phyloP scores from a whole-genome alignment of 306 rosid species.

The Vigna angularis region DNA sequence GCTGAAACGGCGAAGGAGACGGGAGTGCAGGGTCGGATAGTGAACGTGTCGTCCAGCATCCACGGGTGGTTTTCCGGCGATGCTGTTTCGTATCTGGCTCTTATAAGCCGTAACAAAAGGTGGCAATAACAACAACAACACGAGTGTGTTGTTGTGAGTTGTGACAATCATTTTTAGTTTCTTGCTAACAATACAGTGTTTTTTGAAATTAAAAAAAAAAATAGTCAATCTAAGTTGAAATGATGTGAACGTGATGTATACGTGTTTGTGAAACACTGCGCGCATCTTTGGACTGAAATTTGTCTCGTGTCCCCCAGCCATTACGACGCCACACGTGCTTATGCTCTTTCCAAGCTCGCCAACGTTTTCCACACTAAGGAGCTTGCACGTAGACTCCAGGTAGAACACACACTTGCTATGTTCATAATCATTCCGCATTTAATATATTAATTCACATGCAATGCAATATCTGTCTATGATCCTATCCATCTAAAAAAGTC shows the following conservation, averaged over 20 bases:
- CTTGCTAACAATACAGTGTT: not conserved
- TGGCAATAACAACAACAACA: constrained; percentile 12
- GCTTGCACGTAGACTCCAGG: constrained; percentile 81
- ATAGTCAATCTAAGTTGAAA: not conserved
- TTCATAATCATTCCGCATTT: not conserved
- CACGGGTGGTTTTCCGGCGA: constrained; percentile 91
- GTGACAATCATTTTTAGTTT: constrained; percentile 2
- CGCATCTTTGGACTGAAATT: constrained; percentile 29
- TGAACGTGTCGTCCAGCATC: constrained; percentile 81
- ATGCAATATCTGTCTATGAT: not conserved
- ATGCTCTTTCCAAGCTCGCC: constrained; percentile 98
- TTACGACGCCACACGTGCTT: constrained; percentile 96
- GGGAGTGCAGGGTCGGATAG: constrained; percentile 79
- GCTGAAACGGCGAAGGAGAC: constrained; percentile 66
- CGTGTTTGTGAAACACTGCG: constrained; percentile 36
- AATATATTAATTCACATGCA: constrained; percentile 6
- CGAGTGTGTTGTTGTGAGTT: not conserved
- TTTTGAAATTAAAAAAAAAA: not conserved
- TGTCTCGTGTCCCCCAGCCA: constrained; percentile 52
- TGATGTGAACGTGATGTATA: constrained; percentile 21
- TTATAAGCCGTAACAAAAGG: constrained; percentile 63
- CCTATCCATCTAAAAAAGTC: constrained; percentile 34
- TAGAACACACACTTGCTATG: constrained; percentile 3
- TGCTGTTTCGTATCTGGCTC: constrained; percentile 61
- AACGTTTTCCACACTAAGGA: constrained; percentile 86